These are phyloP conservation scores for Ulota crispa DNA, from an alignment of 225 moss, liverwort and hornwort species.

Conservation along the genomic window DNA sequence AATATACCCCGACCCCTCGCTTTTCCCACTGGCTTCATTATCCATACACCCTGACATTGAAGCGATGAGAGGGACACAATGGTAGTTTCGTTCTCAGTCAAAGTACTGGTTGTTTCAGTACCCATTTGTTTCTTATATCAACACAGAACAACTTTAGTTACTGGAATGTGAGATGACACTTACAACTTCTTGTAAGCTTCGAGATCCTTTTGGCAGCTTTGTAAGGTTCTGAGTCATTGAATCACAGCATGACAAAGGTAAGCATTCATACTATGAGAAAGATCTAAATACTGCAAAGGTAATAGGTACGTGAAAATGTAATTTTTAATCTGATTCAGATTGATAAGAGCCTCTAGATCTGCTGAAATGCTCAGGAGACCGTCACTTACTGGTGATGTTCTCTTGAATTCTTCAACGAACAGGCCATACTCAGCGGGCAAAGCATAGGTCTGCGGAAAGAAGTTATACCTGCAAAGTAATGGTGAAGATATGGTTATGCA, in stretches of 20 bases:
- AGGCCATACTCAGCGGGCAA: conserved; percentile 97
- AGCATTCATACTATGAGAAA: conserved; percentile 1
- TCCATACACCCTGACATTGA: conserved; percentile 85
- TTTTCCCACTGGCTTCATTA: conserved; percentile 98
- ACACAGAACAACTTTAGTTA: not conserved
- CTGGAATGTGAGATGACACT: conserved; percentile 9
- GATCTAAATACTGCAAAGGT: not conserved
- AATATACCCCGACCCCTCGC: conserved; percentile 96
- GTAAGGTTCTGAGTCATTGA: conserved; percentile 43
- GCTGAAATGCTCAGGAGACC: not conserved
- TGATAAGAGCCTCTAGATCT: conserved; percentile 1
- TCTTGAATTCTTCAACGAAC: conserved; percentile 97
- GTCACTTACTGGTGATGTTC: conserved; percentile 54
- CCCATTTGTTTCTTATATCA: not conserved
- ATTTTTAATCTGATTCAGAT: conserved; percentile 1
- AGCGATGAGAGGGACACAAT: not conserved
- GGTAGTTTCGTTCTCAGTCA: not conserved
- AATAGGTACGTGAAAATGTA: not conserved
- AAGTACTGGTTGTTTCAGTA: not conserved
- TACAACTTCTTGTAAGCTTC: conserved; percentile 64
- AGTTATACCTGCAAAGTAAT: conserved; percentile 66
- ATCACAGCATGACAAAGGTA: conserved; percentile 13
- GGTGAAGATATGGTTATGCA: not conserved
- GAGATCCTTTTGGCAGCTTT: conserved; percentile 44
- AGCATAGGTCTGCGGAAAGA: conserved; percentile 95